Evolutionary conservation across 2,329 filamentous ascomycete species (phyloP).

Genomic region (Fusarium subtropicale): DNA sequence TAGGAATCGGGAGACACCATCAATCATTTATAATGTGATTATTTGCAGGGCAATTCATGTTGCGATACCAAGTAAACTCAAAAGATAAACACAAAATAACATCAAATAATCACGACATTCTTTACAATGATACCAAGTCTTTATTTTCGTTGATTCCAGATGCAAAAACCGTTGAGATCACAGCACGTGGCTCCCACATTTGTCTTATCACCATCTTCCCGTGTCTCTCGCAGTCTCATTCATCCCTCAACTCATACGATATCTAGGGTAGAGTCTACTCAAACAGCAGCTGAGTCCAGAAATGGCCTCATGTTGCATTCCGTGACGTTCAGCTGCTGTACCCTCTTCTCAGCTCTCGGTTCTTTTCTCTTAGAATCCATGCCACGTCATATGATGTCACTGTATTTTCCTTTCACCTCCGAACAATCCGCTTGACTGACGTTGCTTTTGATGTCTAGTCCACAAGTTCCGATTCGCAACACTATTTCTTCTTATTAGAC

Average conservation of each 20-base stretch:
- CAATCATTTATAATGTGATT: neutral
- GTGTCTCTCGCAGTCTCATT: neutral
- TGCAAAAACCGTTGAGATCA: constrained; percentile 4
- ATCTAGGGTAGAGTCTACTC: neutral
- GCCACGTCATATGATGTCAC: constrained; percentile 41
- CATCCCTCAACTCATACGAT: neutral
- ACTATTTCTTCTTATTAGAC: neutral
- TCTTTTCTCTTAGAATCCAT: neutral
- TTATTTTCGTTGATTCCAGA: neutral
- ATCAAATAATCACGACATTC: constrained; percentile 2
- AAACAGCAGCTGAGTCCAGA: too few species aligned
- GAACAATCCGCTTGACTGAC: constrained; percentile 6
- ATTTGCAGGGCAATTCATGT: neutral
- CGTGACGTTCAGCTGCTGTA: neutral
- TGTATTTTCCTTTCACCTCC: constrained; percentile 5
- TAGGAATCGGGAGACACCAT: too few species aligned
- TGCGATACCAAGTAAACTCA: neutral
- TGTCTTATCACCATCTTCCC: constrained; percentile 4
- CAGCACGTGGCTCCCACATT: constrained; percentile 20
- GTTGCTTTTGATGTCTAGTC: constrained; percentile 10
- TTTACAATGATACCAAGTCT: neutral
- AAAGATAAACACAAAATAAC: neutral
- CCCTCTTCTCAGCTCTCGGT: constrained; percentile 22
- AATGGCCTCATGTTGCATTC: neutral
- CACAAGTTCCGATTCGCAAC: constrained; percentile 11